Percentiles rank a stretch among this genome's conserved stretches.
Conservation (phyloP, 805 yeast species). For the Schwanniomyces vanrijiae region DNA sequence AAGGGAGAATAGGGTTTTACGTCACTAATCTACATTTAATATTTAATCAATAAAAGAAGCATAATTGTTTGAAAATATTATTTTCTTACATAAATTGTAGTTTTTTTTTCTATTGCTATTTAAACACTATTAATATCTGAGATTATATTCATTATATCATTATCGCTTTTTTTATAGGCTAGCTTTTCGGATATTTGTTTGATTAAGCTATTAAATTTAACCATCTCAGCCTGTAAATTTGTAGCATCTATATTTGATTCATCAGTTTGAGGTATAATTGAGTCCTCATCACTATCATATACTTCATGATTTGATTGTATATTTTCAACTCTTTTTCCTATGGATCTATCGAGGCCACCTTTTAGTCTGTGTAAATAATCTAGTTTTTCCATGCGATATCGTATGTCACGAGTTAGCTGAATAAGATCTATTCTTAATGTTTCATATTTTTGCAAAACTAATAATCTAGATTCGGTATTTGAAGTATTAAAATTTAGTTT, state of each 20-base stretch:
- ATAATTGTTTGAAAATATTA: slow-evolving; percentile 5
- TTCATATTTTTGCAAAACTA: slow-evolving; percentile 18
- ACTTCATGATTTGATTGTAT: not conserved
- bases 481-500: not conserved
- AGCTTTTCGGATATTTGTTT: not conserved
- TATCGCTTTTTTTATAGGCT: not conserved
- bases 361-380: slow-evolving; percentile 20
- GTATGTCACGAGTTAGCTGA: slow-evolving; percentile 15
- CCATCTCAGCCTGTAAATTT: not conserved
- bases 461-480: not conserved
- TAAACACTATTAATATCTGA: not conserved
- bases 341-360: slow-evolving; percentile 7
- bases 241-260: not conserved
- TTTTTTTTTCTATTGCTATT: not conserved
- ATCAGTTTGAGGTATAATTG: not conserved
- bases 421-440: slow-evolving; percentile 15
- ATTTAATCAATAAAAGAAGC: slow-evolving; percentile 1
- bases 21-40: slow-evolving; percentile 1
- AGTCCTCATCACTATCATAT: not conserved
- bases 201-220: not conserved
- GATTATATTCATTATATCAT: not conserved
- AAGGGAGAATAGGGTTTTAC: not conserved
- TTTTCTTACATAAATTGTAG: not conserved
- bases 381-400: slow-evolving; percentile 30
- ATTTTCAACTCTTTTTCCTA: not conserved